These are phyloP conservation scores for Bipolaris gigantea DNA, from an alignment of 2,329 filamentous ascomycete genomes.

Conservation along the genomic window DNA sequence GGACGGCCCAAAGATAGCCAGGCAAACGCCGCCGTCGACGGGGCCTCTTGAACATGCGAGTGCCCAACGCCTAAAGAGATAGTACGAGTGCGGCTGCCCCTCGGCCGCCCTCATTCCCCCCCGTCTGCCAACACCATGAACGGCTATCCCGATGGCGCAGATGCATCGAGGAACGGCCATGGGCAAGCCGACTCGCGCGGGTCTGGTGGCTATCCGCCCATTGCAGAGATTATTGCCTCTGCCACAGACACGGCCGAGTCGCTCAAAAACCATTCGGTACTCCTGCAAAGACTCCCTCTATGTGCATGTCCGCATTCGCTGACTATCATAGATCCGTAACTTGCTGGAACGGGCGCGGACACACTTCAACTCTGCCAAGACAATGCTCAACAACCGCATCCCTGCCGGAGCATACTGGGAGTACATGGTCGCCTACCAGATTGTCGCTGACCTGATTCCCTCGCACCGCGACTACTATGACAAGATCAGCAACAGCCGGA, in stretches of 20 bases:
- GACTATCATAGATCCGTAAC: constrained; percentile 40
- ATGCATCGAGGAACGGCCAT: constrained; percentile 31
- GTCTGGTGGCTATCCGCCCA: constrained; percentile 40
- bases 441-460: constrained; percentile 75
- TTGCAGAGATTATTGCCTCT: constrained; percentile 49
- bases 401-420: constrained; percentile 76
- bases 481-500: constrained; percentile 60
- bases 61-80: constrained; percentile 28
- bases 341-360: constrained; percentile 48
- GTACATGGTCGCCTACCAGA: constrained; percentile 79
- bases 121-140: constrained; percentile 34
- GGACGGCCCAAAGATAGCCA: constrained; percentile 5
- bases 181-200: constrained; percentile 25
- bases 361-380: constrained; percentile 56
- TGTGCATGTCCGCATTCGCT: constrained; percentile 10
- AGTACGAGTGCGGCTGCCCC: constrained; percentile 46
- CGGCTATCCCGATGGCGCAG: constrained; percentile 33
- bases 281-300: neutral
- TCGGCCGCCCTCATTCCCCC: constrained; percentile 35
- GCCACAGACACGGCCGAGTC: constrained; percentile 43
- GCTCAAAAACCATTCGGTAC: constrained; percentile 35
- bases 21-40: neutral
- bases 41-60: constrained; percentile 29
- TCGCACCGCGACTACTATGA: constrained; percentile 71
- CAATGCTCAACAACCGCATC: constrained; percentile 50